Percentiles rank a stretch among this genome's conserved stretches.
phyloP scores from a whole-genome alignment of 257 asterid species.

The Cinchona pubescens region DNA sequence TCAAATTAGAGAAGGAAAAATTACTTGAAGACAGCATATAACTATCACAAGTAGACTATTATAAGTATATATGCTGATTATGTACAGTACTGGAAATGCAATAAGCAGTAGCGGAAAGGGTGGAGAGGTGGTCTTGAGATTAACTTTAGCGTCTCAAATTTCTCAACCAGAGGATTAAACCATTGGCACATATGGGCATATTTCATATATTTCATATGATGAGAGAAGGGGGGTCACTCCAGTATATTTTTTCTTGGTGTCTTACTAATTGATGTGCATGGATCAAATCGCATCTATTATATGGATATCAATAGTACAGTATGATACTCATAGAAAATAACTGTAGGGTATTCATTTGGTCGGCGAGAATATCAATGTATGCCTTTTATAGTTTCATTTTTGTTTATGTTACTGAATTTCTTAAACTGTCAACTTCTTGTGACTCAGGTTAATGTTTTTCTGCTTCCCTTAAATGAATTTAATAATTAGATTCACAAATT shows the following conservation, averaged over 20 bases:
- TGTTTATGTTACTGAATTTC: background rate
- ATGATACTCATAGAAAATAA: too few relatives aligned
- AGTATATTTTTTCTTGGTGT: too few relatives aligned
- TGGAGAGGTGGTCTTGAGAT: background rate
- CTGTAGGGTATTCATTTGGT: too few relatives aligned
- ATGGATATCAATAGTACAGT: too few relatives aligned
- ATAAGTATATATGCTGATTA: background rate
- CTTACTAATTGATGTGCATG: too few relatives aligned
- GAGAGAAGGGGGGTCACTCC: too few relatives aligned
- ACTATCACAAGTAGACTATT: background rate
- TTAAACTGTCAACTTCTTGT: too few relatives aligned
- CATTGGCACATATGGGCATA: background rate
- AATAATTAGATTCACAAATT: background rate
- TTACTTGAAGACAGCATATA: background rate
- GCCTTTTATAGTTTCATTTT: background rate
- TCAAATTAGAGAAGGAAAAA: background rate
- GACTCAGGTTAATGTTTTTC: background rate
- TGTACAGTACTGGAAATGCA: background rate
- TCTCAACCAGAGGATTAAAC: background rate
- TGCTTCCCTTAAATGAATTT: background rate
- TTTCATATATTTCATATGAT: background rate
- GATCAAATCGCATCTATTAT: too few relatives aligned
- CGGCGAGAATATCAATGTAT: background rate
- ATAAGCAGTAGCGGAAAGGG: too few relatives aligned
- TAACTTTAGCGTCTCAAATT: background rate